phyloP scores from a whole-genome alignment of 805 yeast genomes.

The Metschnikowia chrysomelidarum region DNA sequence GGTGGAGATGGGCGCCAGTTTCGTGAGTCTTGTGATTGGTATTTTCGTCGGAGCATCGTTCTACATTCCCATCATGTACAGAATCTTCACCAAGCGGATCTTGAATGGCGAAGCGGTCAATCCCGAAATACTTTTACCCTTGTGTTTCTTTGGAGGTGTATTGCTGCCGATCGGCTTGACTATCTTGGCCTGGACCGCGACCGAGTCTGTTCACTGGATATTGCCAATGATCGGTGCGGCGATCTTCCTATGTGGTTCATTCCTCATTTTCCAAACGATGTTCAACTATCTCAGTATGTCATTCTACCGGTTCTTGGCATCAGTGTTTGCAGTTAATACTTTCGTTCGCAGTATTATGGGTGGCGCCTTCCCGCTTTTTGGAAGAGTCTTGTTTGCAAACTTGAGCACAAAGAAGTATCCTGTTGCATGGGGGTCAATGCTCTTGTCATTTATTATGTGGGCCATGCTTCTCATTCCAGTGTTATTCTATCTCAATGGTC shows the following conservation, averaged over 20 bases:
- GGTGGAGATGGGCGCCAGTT: constrained; percentile 13
- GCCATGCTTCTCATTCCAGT: constrained; percentile 49
- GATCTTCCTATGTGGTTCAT: constrained; percentile 11
- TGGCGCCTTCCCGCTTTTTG: constrained; percentile 17
- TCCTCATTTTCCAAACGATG: constrained; percentile 15
- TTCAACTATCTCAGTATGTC: constrained; percentile 15
- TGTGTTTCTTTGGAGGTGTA: constrained; percentile 11
- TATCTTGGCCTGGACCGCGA: constrained; percentile 14
- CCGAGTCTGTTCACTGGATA: constrained; percentile 14
- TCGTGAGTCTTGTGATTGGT: constrained; percentile 10
- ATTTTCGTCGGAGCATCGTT: constrained; percentile 6
- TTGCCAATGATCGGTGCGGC: constrained; percentile 15
- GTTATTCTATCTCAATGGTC: constrained; percentile 43
- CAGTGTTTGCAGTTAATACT: constrained; percentile 15
- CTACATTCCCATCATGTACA: constrained; percentile 10
- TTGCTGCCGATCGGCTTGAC: constrained; percentile 13
- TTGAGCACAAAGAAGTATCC: constrained; percentile 8
- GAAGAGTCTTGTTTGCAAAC: constrained; percentile 11
- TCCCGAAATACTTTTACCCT: constrained; percentile 14
- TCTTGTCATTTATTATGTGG: constrained; percentile 7
- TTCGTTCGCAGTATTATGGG: constrained; percentile 14
- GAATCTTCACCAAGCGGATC: constrained; percentile 7
- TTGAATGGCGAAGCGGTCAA: constrained; percentile 5
- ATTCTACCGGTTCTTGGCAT: constrained; percentile 12
- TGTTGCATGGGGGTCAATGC: constrained; percentile 14